Base-by-base conservation (phyloP, 2,329 filamentous ascomycete species). In the Fusarium tanahbumbuense region DNA sequence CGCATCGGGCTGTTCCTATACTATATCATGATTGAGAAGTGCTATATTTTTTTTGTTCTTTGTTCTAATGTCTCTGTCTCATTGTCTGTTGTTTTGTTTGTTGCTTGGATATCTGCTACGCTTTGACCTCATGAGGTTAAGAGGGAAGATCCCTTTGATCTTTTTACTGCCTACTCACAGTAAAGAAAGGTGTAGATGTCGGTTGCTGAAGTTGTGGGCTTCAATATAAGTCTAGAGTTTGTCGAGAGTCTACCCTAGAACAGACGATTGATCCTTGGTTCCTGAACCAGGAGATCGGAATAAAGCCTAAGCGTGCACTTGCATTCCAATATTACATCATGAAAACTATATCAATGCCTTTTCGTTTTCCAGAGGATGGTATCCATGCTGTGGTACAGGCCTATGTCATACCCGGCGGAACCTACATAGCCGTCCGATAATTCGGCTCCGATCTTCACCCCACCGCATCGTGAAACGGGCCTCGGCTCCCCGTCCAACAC, bases 1-100 rank as follows among this genome's bases (percentile, higher is more conserved):
- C 80, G 78, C 79, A 78, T 81, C 76, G 78, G 78, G 79, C 78
- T 80, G 41, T 80, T 80, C 78, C 78, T 80, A 79, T 78, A 75
- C 46, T 62, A 73, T 54, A 67, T 62, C 63, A 67, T 61, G 67
- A 74, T 75, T 75, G 71, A 74, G 71, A 71, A 62, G 65, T 73
- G 63, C 68, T 71, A 49, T 67, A 13, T 61, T 70, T 73, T 75
- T 67, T 45, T 12, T 11, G 15, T 30, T 30, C 18, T 56, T 41
- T 25, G 23, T 8, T 37, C 34, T 3, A n/a, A 37, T 3, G 18
- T 12, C 34, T 37, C 4, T 18, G 16, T 37, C 9, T 37, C 32
- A n/a, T 37, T 37, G 9, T 37, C 34, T 37, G 6, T 7, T n/a
- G 18, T 37, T 7, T 4, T 12, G 18, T 37, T n/a, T 37, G 5